phyloP scores from a whole-genome alignment of 2,329 filamentous ascomycete species.

The Drechmeria coniospora region DNA sequence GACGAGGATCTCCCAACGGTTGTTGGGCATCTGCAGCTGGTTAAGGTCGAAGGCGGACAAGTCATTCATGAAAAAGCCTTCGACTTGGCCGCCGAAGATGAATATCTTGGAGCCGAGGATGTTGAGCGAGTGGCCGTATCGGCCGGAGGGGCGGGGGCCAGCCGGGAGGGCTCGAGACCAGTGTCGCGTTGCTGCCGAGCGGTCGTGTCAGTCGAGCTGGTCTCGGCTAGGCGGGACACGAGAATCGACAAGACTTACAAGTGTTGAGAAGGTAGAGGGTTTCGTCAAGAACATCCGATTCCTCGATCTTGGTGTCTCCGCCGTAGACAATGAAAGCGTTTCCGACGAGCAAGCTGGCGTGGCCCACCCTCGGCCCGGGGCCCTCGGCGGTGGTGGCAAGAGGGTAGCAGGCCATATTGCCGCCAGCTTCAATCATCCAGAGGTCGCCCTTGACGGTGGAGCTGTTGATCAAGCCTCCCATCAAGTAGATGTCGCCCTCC shows the following conservation, averaged over 20 bases:
- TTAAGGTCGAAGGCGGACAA: slow-evolving; percentile 91
- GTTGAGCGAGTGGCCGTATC: slow-evolving; percentile 92
- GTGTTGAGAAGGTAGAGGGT: slow-evolving; percentile 95
- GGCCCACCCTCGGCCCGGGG: slow-evolving; percentile 85
- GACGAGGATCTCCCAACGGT: slow-evolving; percentile 89
- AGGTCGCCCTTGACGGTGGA: slow-evolving; percentile 92
- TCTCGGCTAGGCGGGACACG: not conserved
- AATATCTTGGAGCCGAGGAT: slow-evolving; percentile 95
- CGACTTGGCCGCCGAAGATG: slow-evolving; percentile 93
- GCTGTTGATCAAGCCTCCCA: slow-evolving; percentile 91
- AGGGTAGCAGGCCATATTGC: slow-evolving; percentile 78
- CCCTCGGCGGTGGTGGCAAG: slow-evolving; percentile 86
- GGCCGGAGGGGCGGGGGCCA: slow-evolving; percentile 69
- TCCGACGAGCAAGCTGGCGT: slow-evolving; percentile 84
- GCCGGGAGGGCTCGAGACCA: slow-evolving; percentile 91
- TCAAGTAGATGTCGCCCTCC: slow-evolving; percentile 92
- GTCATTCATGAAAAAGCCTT: slow-evolving; percentile 97
- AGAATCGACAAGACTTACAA: slow-evolving; percentile 50
- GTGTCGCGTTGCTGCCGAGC: slow-evolving; percentile 67
- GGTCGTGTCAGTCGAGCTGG: slow-evolving; percentile 6
- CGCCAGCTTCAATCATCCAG: slow-evolving; percentile 91
- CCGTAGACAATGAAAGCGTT: slow-evolving; percentile 99
- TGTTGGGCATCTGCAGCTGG: slow-evolving; percentile 76
- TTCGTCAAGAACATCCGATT: slow-evolving; percentile 81
- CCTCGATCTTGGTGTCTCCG: slow-evolving; percentile 93